These are phyloP conservation scores for Aristolochia fimbriata DNA, from an alignment of 164 flowering plant species.

Conservation along the genomic window DNA sequence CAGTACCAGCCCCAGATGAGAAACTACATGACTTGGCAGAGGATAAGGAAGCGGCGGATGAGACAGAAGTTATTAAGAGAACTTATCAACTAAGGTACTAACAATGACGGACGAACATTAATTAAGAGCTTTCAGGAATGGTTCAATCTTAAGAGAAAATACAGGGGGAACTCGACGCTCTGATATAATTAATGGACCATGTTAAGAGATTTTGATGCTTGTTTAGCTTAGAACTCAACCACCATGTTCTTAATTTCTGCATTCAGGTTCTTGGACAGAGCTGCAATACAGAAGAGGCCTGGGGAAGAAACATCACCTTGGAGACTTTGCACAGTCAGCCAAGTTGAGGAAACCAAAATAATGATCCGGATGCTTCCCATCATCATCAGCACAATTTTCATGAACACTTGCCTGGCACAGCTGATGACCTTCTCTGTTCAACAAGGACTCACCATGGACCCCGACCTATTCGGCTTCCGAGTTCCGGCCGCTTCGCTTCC, in stretches of 20 bases:
- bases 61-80: too few species aligned
- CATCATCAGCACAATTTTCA: constrained; percentile 50
- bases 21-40: too few species aligned
- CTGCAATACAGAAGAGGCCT: constrained; percentile 29
- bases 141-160: neutral
- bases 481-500: constrained; percentile 55
- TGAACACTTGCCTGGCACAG: constrained; percentile 70
- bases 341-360: constrained; percentile 67
- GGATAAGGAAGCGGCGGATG: too few species aligned
- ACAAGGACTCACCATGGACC: constrained; percentile 59
- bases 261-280: constrained; percentile 47
- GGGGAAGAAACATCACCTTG: constrained; percentile 26
- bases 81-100: too few species aligned
- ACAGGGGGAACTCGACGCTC: too few species aligned
- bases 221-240: too few species aligned
- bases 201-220: too few species aligned
- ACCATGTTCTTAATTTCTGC: too few species aligned
- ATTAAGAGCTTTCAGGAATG: too few species aligned
- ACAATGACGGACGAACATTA: too few species aligned
- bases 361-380: constrained; percentile 56
- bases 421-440: constrained; percentile 66
- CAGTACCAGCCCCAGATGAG: too few species aligned
- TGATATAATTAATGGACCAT: too few species aligned
- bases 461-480: constrained; percentile 26
- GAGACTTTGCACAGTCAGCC: constrained; percentile 59